phyloP scores from a whole-genome alignment of 768 basidiomycete genomes.

The Hydnomerulius pinastri region DNA sequence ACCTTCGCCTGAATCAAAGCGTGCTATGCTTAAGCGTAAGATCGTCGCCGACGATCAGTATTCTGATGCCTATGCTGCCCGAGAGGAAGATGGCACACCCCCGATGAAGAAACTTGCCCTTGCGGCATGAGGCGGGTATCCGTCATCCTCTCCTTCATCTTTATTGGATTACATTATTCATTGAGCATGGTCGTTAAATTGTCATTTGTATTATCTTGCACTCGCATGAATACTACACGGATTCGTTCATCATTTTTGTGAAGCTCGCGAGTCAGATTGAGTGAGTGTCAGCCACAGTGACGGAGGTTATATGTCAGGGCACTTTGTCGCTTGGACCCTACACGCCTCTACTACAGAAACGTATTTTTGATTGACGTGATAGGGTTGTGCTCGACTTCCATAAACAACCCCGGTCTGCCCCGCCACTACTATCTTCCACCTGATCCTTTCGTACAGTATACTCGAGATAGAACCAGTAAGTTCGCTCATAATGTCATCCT shows the following conservation, averaged over 20 bases:
- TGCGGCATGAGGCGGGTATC: constrained; percentile 26
- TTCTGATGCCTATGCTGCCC: constrained; percentile 32
- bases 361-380: too few species aligned
- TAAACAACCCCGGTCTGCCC: background rate
- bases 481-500: constrained; percentile 1
- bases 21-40: constrained; percentile 75
- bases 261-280: background rate
- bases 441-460: background rate
- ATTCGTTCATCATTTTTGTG: background rate
- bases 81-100: constrained; percentile 53
- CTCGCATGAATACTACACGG: constrained; percentile 3
- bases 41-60: constrained; percentile 50
- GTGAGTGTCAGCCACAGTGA: too few species aligned
- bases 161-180: constrained; percentile 37
- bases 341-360: too few species aligned
- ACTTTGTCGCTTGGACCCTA: too few species aligned
- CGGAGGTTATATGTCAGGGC: too few species aligned
- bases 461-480: constrained; percentile 8
- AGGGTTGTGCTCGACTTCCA: background rate
- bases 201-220: constrained; percentile 27
- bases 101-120: constrained; percentile 70
- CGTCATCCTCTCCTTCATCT: constrained; percentile 19
- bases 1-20: constrained; percentile 53
- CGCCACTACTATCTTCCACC: background rate
- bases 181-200: constrained; percentile 20